Percentiles rank a stretch among this genome's conserved stretches.
Evolutionary conservation across 2,329 filamentous ascomycete genomes (phyloP).

Genomic region (Calonectria montana): DNA sequence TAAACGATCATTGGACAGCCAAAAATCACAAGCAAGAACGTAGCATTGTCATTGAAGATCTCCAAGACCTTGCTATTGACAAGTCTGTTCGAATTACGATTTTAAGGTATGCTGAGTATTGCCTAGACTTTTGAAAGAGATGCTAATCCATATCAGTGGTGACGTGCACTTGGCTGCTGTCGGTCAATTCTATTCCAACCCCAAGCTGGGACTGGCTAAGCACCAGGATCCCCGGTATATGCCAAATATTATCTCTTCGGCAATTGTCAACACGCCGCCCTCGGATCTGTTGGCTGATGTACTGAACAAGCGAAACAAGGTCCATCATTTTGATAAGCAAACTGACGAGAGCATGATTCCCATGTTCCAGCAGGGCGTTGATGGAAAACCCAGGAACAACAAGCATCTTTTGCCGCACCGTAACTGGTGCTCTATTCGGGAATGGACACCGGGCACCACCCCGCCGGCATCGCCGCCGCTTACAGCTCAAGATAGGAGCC

Average conservation of each 20-base stretch:
- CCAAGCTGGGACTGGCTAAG: conserved; percentile 82
- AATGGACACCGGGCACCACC: conserved; percentile 83
- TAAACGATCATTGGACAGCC: conserved; percentile 98
- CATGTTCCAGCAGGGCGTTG: conserved; percentile 89
- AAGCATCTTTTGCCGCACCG: conserved; percentile 87
- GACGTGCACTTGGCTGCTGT: conserved; percentile 94
- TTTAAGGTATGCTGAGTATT: conserved; percentile 66
- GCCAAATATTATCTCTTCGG: conserved; percentile 93
- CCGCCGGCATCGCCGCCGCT: conserved; percentile 75
- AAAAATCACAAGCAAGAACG: conserved; percentile 94
- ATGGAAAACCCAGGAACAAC: conserved; percentile 91
- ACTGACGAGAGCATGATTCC: conserved; percentile 98
- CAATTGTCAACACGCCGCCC: conserved; percentile 92
- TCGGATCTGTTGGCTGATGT: conserved; percentile 90
- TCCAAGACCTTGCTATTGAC: conserved; percentile 93
- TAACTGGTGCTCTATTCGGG: conserved; percentile 94
- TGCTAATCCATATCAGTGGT: conserved; percentile 64
- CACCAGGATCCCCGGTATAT: conserved; percentile 96
- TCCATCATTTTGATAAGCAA: conserved; percentile 76
- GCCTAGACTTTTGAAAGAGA: neutral
- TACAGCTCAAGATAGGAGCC: conserved; percentile 58
- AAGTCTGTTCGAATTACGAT: conserved; percentile 94
- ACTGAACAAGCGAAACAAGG: conserved; percentile 91
- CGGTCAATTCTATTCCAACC: conserved; percentile 94
- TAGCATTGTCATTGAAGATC: conserved; percentile 85